These are phyloP conservation scores for Scheffersomyces lignicola DNA, from an alignment of 1,139 yeast genomes.

Conservation along the genomic window DNA sequence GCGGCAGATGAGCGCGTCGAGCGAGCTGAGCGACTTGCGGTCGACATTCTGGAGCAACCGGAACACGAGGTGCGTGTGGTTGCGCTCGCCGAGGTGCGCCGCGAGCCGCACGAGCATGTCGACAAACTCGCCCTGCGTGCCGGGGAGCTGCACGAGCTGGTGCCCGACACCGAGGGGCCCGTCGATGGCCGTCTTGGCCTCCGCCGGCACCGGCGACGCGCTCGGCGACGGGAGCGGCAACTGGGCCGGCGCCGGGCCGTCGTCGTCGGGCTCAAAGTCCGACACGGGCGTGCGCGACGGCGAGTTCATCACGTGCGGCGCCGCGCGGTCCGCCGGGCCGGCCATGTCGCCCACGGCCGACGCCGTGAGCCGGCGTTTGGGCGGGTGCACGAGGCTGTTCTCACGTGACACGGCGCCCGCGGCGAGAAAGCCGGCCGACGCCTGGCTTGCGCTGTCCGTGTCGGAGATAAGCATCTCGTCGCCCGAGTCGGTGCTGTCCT, in stretches of 20 bases:
- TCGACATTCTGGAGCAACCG: conserved; percentile 64
- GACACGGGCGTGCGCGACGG: conserved; percentile 41
- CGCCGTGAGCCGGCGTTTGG: conserved; percentile 37
- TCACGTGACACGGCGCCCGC: conserved; percentile 5
- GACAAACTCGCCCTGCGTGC: conserved; percentile 42
- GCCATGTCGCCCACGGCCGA: conserved; percentile 7
- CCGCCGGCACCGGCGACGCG: conserved; percentile 59
- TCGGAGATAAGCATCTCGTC: conserved; percentile 43
- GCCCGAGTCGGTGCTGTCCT: conserved; percentile 25
- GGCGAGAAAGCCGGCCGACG: conserved; percentile 12
- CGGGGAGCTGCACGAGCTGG: conserved; percentile 29
- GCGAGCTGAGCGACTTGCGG: conserved; percentile 67
- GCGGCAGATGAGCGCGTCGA: conserved; percentile 57
- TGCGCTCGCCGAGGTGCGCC: conserved; percentile 34
- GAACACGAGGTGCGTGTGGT: conserved; percentile 53
- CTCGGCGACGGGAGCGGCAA: conserved; percentile 68
- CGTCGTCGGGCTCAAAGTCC: conserved; percentile 27
- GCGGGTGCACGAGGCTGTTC: conserved; percentile 34
- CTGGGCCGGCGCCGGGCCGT: conserved; percentile 41
- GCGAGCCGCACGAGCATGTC: conserved; percentile 37
- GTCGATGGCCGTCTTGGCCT: conserved; percentile 4
- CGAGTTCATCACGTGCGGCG: conserved; percentile 32
- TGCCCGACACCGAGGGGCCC: conserved; percentile 19
- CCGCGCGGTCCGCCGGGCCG: conserved; percentile 14
- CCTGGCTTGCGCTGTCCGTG: conserved; percentile 30